A percentile compares a stretch with the other conserved stretches of the same genome.
phyloP scores from a whole-genome alignment of 2,329 filamentous ascomycete genomes.

The Dichotomopilus funicola region DNA sequence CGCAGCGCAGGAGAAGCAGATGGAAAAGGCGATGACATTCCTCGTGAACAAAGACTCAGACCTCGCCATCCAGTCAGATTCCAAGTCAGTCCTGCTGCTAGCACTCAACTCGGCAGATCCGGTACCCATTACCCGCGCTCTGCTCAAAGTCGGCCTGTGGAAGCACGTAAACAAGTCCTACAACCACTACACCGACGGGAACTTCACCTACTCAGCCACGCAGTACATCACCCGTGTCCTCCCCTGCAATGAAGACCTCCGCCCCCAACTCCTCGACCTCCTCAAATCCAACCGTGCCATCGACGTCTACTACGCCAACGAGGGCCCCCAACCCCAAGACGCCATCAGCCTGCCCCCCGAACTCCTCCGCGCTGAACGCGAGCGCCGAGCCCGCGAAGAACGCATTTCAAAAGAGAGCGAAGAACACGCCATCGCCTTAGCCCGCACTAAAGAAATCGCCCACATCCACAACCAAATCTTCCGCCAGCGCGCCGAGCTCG shows the following conservation, averaged over 20 bases:
- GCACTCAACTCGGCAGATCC: conserved; percentile 53
- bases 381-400: conserved; percentile 41
- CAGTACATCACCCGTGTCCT: conserved; percentile 52
- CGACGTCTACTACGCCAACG: conserved; percentile 49
- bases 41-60: conserved; percentile 53
- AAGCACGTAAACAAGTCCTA: conserved; percentile 55
- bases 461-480: conserved; percentile 45
- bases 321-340: conserved; percentile 47
- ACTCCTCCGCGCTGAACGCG: conserved; percentile 43
- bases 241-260: conserved; percentile 33
- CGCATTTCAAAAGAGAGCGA: conserved; percentile 42
- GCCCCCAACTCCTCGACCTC: conserved; percentile 39
- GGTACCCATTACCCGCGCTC: conserved; percentile 47
- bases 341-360: conserved; percentile 47
- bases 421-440: conserved; percentile 43
- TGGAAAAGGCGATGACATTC: conserved; percentile 51
- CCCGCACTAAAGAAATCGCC: conserved; percentile 46
- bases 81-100: conserved; percentile 53
- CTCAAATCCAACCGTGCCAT: conserved; percentile 46
- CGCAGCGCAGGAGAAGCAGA: conserved; percentile 42
- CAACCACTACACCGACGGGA: conserved; percentile 47
- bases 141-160: conserved; percentile 60
- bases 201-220: conserved; percentile 56
- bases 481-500: conserved; percentile 43
- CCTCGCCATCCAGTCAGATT: conserved; percentile 46